phyloP scores from a whole-genome alignment of 306 rosid genomes.

The Lathyrus tuberosus region DNA sequence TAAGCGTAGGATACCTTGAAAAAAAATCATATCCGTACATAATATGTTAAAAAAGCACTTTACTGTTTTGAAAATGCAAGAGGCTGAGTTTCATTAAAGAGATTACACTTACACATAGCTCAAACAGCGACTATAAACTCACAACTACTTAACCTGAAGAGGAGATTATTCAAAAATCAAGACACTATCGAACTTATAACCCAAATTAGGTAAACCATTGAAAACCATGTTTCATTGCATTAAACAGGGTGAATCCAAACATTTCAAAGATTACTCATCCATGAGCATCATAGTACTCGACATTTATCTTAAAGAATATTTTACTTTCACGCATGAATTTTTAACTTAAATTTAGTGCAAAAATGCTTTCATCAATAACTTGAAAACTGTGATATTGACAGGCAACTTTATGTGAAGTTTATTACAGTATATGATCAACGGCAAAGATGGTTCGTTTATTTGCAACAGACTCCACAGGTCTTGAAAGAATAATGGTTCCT shows the following conservation, averaged over 20 bases:
- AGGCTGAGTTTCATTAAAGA: not conserved
- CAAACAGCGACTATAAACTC: not conserved
- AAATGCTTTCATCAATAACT: slow-evolving; percentile 7
- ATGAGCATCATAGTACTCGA: not conserved
- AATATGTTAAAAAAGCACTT: no score
- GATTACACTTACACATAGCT: not conserved
- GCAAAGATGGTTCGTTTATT: slow-evolving; percentile 29
- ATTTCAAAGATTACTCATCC: not conserved
- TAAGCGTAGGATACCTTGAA: no score
- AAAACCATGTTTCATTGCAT: not conserved
- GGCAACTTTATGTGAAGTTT: not conserved
- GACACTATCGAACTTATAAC: not conserved
- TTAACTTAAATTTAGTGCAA: not conserved
- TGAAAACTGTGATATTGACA: slow-evolving; percentile 2
- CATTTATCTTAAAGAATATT: not conserved
- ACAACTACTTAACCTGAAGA: not conserved
- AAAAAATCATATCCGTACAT: no score
- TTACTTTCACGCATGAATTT: not conserved
- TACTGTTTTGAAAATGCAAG: no score
- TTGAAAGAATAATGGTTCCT: slow-evolving; percentile 36
- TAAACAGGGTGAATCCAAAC: not conserved
- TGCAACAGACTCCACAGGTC: slow-evolving; percentile 9
- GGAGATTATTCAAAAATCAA: not conserved
- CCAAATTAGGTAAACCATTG: not conserved
- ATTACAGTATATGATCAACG: slow-evolving; percentile 10